Conservation (phyloP, 495 filamentous ascomycete genomes). For the Penicillium cataractarum region DNA sequence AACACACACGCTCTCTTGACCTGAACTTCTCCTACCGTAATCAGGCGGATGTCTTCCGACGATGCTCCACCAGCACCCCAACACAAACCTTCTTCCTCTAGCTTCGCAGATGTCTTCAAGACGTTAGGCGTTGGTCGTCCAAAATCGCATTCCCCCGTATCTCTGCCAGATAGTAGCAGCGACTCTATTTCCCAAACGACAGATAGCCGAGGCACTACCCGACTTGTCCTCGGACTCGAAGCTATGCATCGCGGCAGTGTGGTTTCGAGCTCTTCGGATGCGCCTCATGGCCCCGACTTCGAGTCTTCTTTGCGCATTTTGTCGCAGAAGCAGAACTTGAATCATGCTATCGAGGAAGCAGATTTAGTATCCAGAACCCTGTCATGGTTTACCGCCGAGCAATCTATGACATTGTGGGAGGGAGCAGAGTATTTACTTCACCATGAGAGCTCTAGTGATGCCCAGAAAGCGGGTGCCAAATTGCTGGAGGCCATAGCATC, state of each 20-base stretch:
- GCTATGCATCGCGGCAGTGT: conserved; percentile 52
- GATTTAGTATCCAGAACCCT: conserved; percentile 40
- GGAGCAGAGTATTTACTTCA: conserved; percentile 44
- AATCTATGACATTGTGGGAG: conserved; percentile 48
- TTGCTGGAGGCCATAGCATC: conserved; percentile 44
- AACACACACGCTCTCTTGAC: not conserved
- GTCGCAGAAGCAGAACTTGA: conserved; percentile 40
- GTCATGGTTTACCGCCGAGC: conserved; percentile 45
- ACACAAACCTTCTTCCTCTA: conserved; percentile 44
- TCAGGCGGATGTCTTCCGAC: conserved; percentile 52
- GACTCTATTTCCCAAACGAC: conserved; percentile 36
- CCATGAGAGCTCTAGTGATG: conserved; percentile 41
- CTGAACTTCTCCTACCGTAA: conserved; percentile 12
- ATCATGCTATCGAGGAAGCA: conserved; percentile 46
- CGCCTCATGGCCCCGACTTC: conserved; percentile 45
- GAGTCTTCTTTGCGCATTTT: conserved; percentile 41
- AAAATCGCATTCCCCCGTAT: conserved; percentile 45
- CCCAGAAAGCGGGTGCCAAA: conserved; percentile 40
- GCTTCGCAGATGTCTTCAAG: conserved; percentile 51
- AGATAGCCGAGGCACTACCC: conserved; percentile 37
- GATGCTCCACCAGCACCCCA: conserved; percentile 45
- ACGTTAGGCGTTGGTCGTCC: conserved; percentile 47
- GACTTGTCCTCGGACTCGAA: conserved; percentile 40
- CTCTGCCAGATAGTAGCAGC: conserved; percentile 38
- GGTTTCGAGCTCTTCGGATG: conserved; percentile 50